These are phyloP conservation scores for Teratosphaeria epicoccoides DNA, from an alignment of 2,329 filamentous ascomycete genomes.

Conservation along the genomic window DNA sequence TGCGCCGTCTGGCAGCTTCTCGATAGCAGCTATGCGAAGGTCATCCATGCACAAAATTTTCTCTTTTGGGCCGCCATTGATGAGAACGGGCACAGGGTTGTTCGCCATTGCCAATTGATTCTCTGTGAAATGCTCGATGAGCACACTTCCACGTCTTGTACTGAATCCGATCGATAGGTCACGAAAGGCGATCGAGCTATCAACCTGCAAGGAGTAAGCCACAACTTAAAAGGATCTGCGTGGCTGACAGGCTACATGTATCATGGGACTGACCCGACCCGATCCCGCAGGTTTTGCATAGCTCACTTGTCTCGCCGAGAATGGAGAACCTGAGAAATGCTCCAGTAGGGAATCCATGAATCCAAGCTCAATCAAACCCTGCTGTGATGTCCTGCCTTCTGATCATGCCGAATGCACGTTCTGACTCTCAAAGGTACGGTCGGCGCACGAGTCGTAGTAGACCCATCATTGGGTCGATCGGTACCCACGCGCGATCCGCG, in stretches of 20 bases:
- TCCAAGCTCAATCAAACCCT: background rate
- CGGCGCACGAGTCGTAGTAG: no score
- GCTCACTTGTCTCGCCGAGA: background rate
- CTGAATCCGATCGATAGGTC: no score
- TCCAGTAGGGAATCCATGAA: background rate
- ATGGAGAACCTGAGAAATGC: background rate
- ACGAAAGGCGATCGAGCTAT: background rate
- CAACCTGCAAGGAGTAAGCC: background rate
- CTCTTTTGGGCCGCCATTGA: background rate
- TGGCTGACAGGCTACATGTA: background rate
- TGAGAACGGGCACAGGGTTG: conserved; percentile 6
- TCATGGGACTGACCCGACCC: background rate
- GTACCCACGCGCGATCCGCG: no score
- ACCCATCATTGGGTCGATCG: no score
- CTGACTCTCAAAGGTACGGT: no score
- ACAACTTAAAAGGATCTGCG: background rate
- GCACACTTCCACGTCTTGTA: no score
- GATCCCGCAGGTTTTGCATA: background rate
- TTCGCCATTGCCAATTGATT: conserved; percentile 6
- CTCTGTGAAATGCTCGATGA: no score
- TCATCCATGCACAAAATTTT: conserved; percentile 29
- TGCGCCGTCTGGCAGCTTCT: conserved; percentile 9
- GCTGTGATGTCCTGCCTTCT: background rate
- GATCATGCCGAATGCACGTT: background rate
- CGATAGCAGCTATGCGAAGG: conserved; percentile 18